Conservation (phyloP, 192 early-diverging fungal species). For the Chytriomyces hyalinus region DNA sequence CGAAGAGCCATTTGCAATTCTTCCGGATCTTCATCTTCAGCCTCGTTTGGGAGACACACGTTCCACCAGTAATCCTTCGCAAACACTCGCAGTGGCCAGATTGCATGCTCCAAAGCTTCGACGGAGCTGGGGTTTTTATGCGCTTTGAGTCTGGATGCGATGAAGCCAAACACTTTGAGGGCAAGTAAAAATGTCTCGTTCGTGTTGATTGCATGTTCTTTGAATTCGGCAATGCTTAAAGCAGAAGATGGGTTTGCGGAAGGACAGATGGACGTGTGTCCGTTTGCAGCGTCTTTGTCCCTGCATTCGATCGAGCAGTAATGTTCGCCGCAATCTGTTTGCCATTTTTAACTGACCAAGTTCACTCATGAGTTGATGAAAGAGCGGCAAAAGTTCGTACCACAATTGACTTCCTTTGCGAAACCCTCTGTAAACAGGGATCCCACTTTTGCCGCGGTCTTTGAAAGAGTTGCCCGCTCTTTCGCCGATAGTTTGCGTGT, state of each 20-base stretch:
- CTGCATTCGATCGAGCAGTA: conserved; percentile 37
- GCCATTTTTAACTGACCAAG: no score
- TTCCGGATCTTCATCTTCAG: conserved; percentile 16
- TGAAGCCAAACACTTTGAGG: conserved; percentile 29
- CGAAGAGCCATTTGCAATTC: conserved; percentile 13
- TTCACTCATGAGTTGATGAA: no score
- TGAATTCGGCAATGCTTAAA: conserved; percentile 22
- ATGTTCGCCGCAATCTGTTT: conserved; percentile 12
- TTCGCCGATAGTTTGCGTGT: conserved; percentile 15
- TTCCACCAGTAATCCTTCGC: conserved; percentile 45
- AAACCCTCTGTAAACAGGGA: neutral
- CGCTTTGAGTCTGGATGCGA: conserved; percentile 8
- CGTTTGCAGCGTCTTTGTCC: conserved; percentile 7
- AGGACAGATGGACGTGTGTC: conserved; percentile 29
- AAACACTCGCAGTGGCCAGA: conserved; percentile 32
- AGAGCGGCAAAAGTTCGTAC: neutral
- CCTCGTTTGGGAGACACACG: conserved; percentile 30
- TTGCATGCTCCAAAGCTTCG: conserved; percentile 23
- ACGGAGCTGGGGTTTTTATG: neutral
- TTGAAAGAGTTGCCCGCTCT: conserved; percentile 6
- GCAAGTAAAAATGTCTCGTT: conserved; percentile 43
- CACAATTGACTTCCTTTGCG: neutral
- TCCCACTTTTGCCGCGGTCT: neutral
- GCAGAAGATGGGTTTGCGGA: neutral
- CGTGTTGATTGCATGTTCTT: conserved; percentile 36